Conservation (phyloP, 2,329 filamentous ascomycete species). For the Talaromyces amestolkiae region DNA sequence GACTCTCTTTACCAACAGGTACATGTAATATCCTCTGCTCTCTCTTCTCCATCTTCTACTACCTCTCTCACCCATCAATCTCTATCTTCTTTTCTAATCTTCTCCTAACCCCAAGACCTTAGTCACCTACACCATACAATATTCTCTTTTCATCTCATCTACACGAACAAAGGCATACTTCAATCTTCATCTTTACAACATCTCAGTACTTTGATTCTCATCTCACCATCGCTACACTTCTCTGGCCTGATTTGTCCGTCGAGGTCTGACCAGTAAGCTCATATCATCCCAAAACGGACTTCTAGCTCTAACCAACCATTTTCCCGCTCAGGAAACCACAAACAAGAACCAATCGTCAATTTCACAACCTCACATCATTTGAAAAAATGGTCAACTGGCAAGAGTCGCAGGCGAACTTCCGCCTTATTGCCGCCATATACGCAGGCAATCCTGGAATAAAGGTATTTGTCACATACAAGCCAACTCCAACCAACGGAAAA, state of each 20-base stretch:
- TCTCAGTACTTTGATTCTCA: background rate
- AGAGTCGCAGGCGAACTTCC: slow-evolving; percentile 24
- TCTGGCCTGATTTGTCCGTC: background rate
- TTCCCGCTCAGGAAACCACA: background rate
- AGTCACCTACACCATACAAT: background rate
- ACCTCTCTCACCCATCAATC: background rate
- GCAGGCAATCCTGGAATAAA: slow-evolving; percentile 30
- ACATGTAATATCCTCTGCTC: background rate
- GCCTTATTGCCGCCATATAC: slow-evolving; percentile 29
- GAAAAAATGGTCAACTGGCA: slow-evolving; percentile 35
- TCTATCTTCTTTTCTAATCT: background rate
- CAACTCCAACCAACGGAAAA: background rate
- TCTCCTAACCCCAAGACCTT: background rate
- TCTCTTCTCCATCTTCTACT: background rate
- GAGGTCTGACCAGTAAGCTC: background rate
- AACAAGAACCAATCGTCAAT: background rate
- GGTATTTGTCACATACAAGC: slow-evolving; percentile 8
- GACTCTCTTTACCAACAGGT: background rate
- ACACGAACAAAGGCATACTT: background rate
- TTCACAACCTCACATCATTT: background rate
- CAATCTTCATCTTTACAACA: background rate
- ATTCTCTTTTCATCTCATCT: background rate
- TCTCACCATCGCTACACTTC: background rate
- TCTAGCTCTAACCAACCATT: background rate
- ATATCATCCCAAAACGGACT: background rate